These are phyloP conservation scores for Amphibolis antarctica DNA, from an alignment of 106 monocot genomes.

Conservation along the genomic window DNA sequence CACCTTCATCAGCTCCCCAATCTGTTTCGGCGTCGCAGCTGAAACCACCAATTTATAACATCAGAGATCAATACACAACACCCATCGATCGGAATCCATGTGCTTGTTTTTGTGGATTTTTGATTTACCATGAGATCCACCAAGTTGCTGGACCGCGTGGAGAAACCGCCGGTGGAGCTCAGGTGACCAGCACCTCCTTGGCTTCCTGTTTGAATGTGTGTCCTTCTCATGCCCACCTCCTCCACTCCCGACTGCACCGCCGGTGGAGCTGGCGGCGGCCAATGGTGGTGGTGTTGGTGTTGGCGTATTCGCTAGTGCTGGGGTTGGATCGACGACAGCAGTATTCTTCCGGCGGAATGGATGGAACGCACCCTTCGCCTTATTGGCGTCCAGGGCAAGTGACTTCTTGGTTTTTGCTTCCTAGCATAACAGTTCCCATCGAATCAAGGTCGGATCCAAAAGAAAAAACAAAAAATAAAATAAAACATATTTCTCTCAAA, in stretches of 20 bases:
- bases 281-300: background rate
- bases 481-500: no score
- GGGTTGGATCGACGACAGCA: background rate
- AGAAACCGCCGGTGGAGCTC: conserved; percentile 71
- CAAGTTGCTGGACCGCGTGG: conserved; percentile 51
- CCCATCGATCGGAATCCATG: background rate
- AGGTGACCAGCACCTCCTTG: conserved; percentile 67
- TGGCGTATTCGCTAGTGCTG: no score
- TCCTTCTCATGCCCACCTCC: background rate
- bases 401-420: conserved; percentile 21
- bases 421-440: background rate
- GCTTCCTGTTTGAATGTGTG: conserved; percentile 40
- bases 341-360: conserved; percentile 42
- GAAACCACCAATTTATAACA: background rate
- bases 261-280: conserved; percentile 23
- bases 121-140: conserved; percentile 56
- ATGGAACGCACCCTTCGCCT: conserved; percentile 45
- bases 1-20: conserved; percentile 14
- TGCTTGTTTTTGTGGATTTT: background rate
- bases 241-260: background rate
- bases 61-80: background rate
- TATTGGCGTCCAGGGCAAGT: conserved; percentile 33
- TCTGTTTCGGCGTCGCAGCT: conserved; percentile 13
- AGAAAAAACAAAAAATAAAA: background rate
- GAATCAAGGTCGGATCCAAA: background rate